Evolutionary conservation across 2,329 filamentous ascomycete species (phyloP).

Genomic region (Lecanicillium sp.): DNA sequence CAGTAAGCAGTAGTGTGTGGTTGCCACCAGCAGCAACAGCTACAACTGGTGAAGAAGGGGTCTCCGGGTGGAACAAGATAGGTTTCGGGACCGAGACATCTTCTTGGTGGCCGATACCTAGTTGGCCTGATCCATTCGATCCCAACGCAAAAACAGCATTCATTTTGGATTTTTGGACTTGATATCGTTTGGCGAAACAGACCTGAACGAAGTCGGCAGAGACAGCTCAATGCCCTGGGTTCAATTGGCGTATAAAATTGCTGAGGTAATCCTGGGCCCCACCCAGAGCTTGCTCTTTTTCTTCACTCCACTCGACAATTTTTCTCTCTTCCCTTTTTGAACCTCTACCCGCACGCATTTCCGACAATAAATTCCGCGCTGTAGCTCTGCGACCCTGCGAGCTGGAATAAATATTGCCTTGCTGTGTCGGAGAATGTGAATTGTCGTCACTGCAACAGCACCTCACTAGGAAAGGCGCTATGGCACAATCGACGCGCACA

Average conservation of each 20-base stretch:
- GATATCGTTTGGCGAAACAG: too few species aligned
- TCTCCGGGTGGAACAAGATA: conserved; percentile 44
- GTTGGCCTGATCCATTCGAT: conserved; percentile 69
- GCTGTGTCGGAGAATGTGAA: background rate
- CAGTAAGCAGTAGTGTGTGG: conserved; percentile 69
- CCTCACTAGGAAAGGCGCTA: conserved; percentile 14
- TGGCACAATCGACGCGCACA: conserved; percentile 16
- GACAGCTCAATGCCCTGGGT: too few species aligned
- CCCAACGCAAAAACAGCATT: conserved; percentile 58
- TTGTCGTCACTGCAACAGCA: background rate
- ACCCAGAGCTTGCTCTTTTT: conserved; percentile 5
- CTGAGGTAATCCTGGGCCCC: conserved; percentile 8
- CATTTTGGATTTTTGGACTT: too few species aligned
- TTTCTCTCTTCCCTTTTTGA: conserved; percentile 8
- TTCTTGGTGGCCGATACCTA: conserved; percentile 62
- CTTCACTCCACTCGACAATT: conserved; percentile 9
- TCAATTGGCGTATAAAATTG: background rate
- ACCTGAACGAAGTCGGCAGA: too few species aligned
- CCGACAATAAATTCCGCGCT: background rate
- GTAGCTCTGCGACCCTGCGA: background rate
- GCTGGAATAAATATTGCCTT: background rate
- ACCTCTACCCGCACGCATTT: conserved; percentile 3
- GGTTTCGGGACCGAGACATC: conserved; percentile 60
- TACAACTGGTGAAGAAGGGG: conserved; percentile 25
- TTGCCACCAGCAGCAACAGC: conserved; percentile 64